Base-by-base conservation (phyloP, 495 filamentous ascomycete genomes). In the Massariosphaeria phaeospora region DNA sequence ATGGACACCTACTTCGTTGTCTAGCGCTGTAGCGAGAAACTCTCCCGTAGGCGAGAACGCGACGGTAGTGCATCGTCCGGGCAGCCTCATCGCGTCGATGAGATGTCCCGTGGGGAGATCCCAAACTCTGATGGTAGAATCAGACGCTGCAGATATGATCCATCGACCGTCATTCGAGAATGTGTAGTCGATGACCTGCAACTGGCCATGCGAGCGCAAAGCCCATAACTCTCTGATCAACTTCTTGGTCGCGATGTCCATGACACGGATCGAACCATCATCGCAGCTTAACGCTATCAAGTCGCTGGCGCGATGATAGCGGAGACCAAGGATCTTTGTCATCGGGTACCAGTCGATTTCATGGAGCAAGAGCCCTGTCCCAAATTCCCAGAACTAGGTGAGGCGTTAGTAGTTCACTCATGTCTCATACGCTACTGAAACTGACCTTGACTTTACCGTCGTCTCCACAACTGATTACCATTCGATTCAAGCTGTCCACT, bases 161-260 rank as follows among this genome's bases (percentile, higher is more conserved):
- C 93, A 97, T 33, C 90, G 77, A 21, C 90, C 93, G 68, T 97
- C 89, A 57, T 84, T 85, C 12, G 93, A 97, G 70, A 97, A 97
- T 54, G 81, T 83, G 44, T 67, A 64, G 55, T 73, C 71, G 21
- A 63, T 27, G 18, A 52, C 38, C 9, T 30, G 55, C 13, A 38
- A 57, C 51, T 54, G n/a, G 24, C 41, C 43, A 24, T 44, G 47
- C 20, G 57, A 48, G 25, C 17, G 21, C 7, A 52, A 51, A 27
- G 43, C 44, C 89, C 88, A 93, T 31, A 99, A 81, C 67, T 97
- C 93, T 72, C 93, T 81, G 38, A 97, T 86, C 6, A 91, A 79
- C 64, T 85, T 89, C 59, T 84, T 85, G 1, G 94, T 97, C 66
- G 90, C 88, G 29, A 91, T 80, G 64, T 99, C 93, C 24, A 97